Conservation (phyloP, 164 flowering plant species). For the Houttuynia cordata region DNA sequence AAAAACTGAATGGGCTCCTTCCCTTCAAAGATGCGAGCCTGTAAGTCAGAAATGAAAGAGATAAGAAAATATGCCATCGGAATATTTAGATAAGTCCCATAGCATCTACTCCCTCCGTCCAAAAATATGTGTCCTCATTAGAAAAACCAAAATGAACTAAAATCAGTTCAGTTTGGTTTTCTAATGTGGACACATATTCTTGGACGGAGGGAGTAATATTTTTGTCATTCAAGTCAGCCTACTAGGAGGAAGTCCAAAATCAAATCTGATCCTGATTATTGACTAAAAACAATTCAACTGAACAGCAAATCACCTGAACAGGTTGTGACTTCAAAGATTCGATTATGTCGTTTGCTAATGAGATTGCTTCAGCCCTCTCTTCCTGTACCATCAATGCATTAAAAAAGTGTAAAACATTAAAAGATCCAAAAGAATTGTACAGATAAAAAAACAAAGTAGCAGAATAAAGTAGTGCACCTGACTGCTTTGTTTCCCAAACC, state of each 20-base stretch:
- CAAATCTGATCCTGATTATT: not conserved
- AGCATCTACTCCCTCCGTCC: no score
- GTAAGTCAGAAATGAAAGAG: slow-evolving; percentile 4
- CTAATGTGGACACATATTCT: no score
- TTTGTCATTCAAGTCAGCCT: no score
- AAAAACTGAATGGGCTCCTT: slow-evolving; percentile 81
- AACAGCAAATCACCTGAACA: slow-evolving; percentile 45
- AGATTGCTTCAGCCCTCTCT: slow-evolving; percentile 62
- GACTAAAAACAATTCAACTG: not conserved
- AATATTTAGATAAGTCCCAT: not conserved
- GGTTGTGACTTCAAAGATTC: slow-evolving; percentile 70
- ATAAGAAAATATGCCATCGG: not conserved
- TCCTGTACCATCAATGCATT: slow-evolving; percentile 32
- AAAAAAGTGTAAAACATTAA: no score
- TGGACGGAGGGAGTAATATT: no score
- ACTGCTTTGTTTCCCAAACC: slow-evolving; percentile 92
- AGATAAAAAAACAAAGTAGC: not conserved
- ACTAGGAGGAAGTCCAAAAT: not conserved
- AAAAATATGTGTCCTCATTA: no score
- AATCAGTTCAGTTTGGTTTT: no score
- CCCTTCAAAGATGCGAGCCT: slow-evolving; percentile 91
- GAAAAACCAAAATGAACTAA: no score
- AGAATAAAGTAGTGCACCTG: slow-evolving; percentile 35
- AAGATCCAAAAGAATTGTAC: not conserved
- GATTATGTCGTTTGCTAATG: slow-evolving; percentile 78